Conservation (phyloP, 495 filamentous ascomycete genomes). For the Penicillium simplicissimum region DNA sequence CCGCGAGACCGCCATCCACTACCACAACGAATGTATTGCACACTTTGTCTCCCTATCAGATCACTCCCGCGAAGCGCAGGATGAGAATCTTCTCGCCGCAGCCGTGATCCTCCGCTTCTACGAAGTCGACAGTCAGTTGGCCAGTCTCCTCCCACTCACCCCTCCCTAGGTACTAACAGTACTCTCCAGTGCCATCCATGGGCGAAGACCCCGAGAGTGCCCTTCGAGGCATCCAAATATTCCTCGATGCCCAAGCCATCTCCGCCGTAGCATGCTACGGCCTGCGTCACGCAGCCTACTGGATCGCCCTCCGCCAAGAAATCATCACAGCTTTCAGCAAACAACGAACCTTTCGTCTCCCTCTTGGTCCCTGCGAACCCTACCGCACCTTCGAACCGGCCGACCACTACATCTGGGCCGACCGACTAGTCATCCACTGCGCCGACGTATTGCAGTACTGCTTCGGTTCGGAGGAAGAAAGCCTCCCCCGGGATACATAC, state of each 20-base stretch:
- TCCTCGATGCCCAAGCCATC: slow-evolving; percentile 15
- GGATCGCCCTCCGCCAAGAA: slow-evolving; percentile 40
- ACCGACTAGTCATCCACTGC: slow-evolving; percentile 33
- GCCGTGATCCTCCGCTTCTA: slow-evolving; percentile 37
- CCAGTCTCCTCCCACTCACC: background rate
- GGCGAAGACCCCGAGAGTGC: slow-evolving; percentile 18
- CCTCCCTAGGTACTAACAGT: background rate
- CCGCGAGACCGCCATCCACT: slow-evolving; percentile 26
- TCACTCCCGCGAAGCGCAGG: slow-evolving; percentile 18
- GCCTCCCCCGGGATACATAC: slow-evolving; percentile 1
- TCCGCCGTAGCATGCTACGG: slow-evolving; percentile 19
- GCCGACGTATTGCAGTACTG: slow-evolving; percentile 35
- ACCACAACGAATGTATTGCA: slow-evolving; percentile 32
- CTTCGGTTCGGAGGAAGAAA: slow-evolving; percentile 25
- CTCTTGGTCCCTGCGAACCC: slow-evolving; percentile 23
- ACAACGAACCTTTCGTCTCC: slow-evolving; percentile 30
- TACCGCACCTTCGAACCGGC: slow-evolving; percentile 31
- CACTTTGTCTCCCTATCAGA: slow-evolving; percentile 22
- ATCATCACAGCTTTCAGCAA: slow-evolving; percentile 38
- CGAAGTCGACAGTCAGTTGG: slow-evolving; percentile 30
- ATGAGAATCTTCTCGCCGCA: slow-evolving; percentile 33
- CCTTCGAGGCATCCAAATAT: slow-evolving; percentile 19
- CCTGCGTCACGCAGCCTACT: slow-evolving; percentile 36
- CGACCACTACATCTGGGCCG: slow-evolving; percentile 37
- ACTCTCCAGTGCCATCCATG: slow-evolving; percentile 11